Base-by-base conservation (phyloP, 441 rosid genomes). In the Dalechampia spathulata region DNA sequence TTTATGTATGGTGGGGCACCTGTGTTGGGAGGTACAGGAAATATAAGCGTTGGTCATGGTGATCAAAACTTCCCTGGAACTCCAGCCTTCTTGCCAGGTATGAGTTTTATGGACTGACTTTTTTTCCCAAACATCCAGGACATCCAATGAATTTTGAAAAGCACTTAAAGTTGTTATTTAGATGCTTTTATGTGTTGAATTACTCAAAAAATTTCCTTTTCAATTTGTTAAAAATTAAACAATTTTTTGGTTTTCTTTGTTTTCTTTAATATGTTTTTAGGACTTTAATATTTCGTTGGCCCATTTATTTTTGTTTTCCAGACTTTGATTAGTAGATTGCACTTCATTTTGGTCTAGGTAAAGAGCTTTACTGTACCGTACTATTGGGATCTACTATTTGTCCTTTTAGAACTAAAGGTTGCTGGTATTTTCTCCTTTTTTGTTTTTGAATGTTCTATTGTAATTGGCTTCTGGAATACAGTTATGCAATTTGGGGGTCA, bases 401-500 rank as follows among this genome's bases (percentile, higher is more conserved):
- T 52, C 23, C 19, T 17, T 32, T 30, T 17, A 49, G 52, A 49
- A 32, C 41, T 34, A 6, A 54, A 37, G 19, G 25, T 54, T n/a
- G 17, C 1, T 4, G 20, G 55, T 28, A 9, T 49, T 14, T 5
- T 28, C 0, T 50, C 34, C 34, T 3, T 4, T 50, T 50, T 7
- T 32, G 25, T n/a, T 30, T 50, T 32, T 23, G 25, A 38, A 4
- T 36, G 0, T 27, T 44, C 34, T 37, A n/a, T 58, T 10, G 21
- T 37, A 7, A 20, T 48, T 51, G 41, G 10, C 64, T 37, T 25
- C 53, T 74, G 53, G 16, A 37, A n/a, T 68, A 69, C 75, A 84
- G 95, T 87, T 63, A 80, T 87, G 92, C 95, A 87, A 72, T 85
- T 93, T 63, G 82, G 90, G 39, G 86, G 85, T 32, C 99, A 93